Conservation (phyloP, 371 early-diverging fungal species). For the Mucor racemosus region DNA sequence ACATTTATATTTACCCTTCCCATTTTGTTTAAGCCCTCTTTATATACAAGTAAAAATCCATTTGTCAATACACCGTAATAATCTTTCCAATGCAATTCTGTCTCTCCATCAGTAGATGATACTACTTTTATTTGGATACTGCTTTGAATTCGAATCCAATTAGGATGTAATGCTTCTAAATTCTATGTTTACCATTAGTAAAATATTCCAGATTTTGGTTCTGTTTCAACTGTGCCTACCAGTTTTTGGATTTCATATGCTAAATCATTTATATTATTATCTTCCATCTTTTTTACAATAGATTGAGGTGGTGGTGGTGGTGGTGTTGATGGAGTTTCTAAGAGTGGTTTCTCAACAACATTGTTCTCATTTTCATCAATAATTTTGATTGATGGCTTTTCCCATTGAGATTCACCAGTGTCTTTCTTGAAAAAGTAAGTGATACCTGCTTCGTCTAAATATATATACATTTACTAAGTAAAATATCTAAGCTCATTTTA, state of each 20-base stretch:
- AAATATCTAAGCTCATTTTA: no score
- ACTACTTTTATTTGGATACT: conserved; percentile 47
- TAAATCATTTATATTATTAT: not conserved
- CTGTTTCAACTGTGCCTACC: not conserved
- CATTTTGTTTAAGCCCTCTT: conserved; percentile 26
- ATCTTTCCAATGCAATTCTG: conserved; percentile 43
- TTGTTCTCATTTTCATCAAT: not conserved
- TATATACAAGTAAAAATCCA: conserved; percentile 46
- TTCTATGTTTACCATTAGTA: conserved; percentile 15
- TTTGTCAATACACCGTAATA: conserved; percentile 43
- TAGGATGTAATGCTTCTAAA: conserved; percentile 39
- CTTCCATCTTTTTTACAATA: not conserved
- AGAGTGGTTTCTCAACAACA: no score
- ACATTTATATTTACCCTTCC: conserved; percentile 22
- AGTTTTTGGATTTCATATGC: conserved; percentile 12
- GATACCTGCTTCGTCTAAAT: conserved; percentile 48
- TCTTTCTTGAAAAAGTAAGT: conserved; percentile 57
- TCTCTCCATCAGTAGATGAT: conserved; percentile 26
- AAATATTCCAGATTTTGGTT: no score
- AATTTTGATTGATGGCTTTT: conserved; percentile 13
- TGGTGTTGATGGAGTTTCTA: not conserved
- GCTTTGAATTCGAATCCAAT: conserved; percentile 40
- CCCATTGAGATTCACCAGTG: conserved; percentile 59
- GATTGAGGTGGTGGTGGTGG: not conserved
- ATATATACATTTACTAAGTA: not conserved